phyloP scores from a whole-genome alignment of 306 rosid genomes.

The Cucumis hystrix region DNA sequence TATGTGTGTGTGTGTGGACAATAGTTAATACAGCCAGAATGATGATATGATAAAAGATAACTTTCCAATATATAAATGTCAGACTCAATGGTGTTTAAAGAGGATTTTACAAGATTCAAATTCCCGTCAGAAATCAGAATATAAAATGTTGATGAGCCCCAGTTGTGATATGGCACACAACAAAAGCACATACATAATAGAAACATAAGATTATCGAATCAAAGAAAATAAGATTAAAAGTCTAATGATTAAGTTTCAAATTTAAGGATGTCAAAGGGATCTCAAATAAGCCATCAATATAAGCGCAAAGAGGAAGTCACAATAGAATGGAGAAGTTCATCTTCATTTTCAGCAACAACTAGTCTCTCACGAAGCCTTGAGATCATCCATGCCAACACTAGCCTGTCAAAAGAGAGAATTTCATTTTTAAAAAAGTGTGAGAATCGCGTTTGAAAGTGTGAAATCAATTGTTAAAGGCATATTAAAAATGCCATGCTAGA shows the following conservation, averaged over 20 bases:
- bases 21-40: neutral
- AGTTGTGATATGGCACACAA: neutral
- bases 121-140: neutral
- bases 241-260: neutral
- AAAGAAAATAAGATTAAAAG: neutral
- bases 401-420: slow-evolving; percentile 34
- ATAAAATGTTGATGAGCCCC: neutral
- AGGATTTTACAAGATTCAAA: neutral
- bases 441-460: too few relatives aligned
- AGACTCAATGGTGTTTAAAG: neutral
- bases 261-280: neutral
- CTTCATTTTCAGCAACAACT: neutral
- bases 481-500: too few relatives aligned
- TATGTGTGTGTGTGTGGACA: neutral
- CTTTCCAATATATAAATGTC: neutral
- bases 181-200: neutral
- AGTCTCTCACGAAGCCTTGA: slow-evolving; percentile 39
- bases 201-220: neutral
- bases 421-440: neutral
- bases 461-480: too few relatives aligned
- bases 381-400: slow-evolving; percentile 73
- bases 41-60: neutral
- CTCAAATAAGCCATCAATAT: neutral
- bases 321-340: neutral
- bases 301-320: neutral